Percentiles rank a stretch among this genome's conserved stretches.
Conservation (phyloP, 1,284 basidiomycete genomes). For the Ustilago esculenta region DNA sequence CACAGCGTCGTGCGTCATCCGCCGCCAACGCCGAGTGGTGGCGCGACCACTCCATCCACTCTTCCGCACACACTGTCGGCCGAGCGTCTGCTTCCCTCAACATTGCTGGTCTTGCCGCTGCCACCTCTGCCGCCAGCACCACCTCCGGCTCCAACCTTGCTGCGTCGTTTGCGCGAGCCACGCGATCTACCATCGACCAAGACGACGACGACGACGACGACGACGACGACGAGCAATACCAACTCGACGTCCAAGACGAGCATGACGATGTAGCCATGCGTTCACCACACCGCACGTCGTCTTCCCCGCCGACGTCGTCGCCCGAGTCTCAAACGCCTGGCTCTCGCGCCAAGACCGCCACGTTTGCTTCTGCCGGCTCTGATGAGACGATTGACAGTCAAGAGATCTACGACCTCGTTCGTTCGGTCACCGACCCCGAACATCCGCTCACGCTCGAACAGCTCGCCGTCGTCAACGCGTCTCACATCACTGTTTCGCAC, state of each 20-base stretch:
- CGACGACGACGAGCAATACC: slow-evolving; percentile 15
- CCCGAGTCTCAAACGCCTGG: too few relatives aligned
- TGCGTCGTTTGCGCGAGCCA: slow-evolving; percentile 66
- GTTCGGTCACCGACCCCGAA: slow-evolving; percentile 94
- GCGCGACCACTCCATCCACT: slow-evolving; percentile 54
- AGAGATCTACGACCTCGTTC: slow-evolving; percentile 75
- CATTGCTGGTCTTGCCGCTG: slow-evolving; percentile 1
- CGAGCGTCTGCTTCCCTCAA: slow-evolving; percentile 3
- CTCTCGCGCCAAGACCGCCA: too few relatives aligned
- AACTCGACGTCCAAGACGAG: slow-evolving; percentile 68
- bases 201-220: slow-evolving; percentile 57
- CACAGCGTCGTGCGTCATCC: slow-evolving; percentile 20
- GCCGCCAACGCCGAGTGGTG: slow-evolving; percentile 59
- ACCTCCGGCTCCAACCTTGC: slow-evolving; percentile 69
- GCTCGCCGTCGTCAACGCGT: slow-evolving; percentile 89
- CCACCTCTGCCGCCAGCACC: background rate
- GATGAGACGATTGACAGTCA: slow-evolving; percentile 46
- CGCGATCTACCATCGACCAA: slow-evolving; percentile 28
- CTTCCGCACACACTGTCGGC: slow-evolving; percentile 16
- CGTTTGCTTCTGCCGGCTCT: background rate
- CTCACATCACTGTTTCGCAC: slow-evolving; percentile 79
- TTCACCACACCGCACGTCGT: background rate
- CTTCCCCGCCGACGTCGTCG: slow-evolving; percentile 11
- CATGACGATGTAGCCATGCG: slow-evolving; percentile 20
- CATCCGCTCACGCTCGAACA: slow-evolving; percentile 95